Evolutionary conservation across 2,329 filamentous ascomycete genomes (phyloP).

Genomic region (Ophiocordyceps camponoti-saundersi): DNA sequence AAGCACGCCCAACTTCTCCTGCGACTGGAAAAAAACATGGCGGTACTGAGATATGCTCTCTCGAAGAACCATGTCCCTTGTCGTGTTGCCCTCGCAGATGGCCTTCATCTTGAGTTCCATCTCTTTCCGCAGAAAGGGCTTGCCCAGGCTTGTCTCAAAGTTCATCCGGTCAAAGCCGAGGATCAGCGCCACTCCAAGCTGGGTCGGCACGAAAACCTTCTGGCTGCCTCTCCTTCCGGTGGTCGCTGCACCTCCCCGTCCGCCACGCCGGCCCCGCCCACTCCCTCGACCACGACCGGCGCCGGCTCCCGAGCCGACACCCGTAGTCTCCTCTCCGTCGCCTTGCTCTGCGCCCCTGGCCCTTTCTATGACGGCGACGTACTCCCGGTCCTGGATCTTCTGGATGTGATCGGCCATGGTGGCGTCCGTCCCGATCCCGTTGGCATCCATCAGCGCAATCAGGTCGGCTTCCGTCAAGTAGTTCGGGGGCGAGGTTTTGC

Average conservation of each 20-base stretch:
- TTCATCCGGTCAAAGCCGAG: constrained; percentile 91
- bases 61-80: constrained; percentile 56
- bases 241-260: constrained; percentile 23
- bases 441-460: constrained; percentile 93
- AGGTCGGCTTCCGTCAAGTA: constrained; percentile 92
- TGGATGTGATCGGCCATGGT: constrained; percentile 98
- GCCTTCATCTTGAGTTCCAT: constrained; percentile 96
- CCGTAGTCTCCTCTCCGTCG: constrained; percentile 18
- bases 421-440: constrained; percentile 94
- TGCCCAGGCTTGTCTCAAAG: constrained; percentile 80
- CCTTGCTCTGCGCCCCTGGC: constrained; percentile 19
- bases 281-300: constrained; percentile 30
- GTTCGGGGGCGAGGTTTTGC: constrained; percentile 69
- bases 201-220: constrained; percentile 84
- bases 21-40: constrained; percentile 68
- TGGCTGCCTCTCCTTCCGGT: constrained; percentile 32
- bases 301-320: constrained; percentile 12
- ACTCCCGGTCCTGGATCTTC: constrained; percentile 82
- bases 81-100: constrained; percentile 76
- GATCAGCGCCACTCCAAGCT: constrained; percentile 78
- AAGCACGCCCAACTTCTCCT: constrained; percentile 53
- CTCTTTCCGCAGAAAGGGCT: constrained; percentile 91
- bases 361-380: constrained; percentile 50
- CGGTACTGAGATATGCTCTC: constrained; percentile 79
- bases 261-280: constrained; percentile 19